Conservation (phyloP, 768 basidiomycete genomes). For the Leucosporidium creatinivorum region DNA sequence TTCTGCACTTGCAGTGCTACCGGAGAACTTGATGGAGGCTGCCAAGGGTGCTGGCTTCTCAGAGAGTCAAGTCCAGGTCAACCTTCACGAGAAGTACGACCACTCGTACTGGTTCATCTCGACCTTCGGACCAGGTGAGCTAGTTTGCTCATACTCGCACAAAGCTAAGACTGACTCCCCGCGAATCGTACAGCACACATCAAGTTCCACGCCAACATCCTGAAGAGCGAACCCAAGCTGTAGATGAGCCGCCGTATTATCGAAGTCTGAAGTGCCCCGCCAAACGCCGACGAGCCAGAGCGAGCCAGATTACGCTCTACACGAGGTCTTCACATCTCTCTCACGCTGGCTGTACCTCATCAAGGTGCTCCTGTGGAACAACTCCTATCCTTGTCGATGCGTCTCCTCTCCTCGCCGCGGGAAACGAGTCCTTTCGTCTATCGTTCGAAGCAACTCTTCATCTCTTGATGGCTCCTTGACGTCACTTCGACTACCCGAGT, state of each 20-base stretch:
- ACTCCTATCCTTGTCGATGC: no score
- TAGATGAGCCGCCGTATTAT: background rate
- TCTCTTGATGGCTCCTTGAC: no score
- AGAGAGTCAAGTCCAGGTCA: constrained; percentile 66
- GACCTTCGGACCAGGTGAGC: constrained; percentile 27
- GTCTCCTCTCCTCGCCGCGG: no score
- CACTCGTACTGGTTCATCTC: constrained; percentile 37
- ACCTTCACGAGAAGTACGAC: constrained; percentile 38
- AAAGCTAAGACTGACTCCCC: background rate
- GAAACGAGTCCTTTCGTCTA: no score
- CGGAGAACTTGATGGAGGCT: constrained; percentile 76
- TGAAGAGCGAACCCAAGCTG: constrained; percentile 55
- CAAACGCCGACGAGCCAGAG: no score
- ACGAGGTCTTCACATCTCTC: no score
- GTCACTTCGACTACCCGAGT: no score
- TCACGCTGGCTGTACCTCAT: no score
- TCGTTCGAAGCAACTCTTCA: no score
- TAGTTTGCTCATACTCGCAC: background rate
- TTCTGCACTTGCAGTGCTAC: constrained; percentile 52
- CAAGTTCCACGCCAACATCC: constrained; percentile 79
- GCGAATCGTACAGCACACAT: constrained; percentile 66
- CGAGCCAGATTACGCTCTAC: no score
- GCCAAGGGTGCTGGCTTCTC: constrained; percentile 66
- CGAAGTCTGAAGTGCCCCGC: no score
- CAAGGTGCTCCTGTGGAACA: no score